Base-by-base conservation (phyloP, 1,284 basidiomycete genomes). In the Volvariella surrecta region DNA sequence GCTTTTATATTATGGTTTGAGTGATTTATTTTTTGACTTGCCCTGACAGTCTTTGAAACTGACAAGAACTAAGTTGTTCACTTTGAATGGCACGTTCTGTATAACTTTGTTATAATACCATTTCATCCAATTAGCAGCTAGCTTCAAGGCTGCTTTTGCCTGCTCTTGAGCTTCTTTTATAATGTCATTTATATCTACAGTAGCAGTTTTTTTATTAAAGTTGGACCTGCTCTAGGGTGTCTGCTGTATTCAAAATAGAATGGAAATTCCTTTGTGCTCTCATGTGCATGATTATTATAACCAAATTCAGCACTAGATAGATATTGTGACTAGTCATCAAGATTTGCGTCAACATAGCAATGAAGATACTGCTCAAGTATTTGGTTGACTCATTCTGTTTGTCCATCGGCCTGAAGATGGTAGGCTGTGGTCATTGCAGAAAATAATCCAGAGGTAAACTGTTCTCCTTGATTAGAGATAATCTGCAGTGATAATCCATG, bases 261-360 rank as follows among this genome's bases (percentile, higher is more conserved):
- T 6, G 40, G 24, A 10, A 17, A 11, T 32, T 42, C 15, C n/a
- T 42, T n/a, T 11, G 40, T 42, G 32, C 24, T 15, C 20, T 30
- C 22, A 32, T 42, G 22, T 42, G 15, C 40, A 19, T 31, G 40
- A 28, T 42, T 42, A 17, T 42, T 42, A 31, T 31, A 42, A 6
- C 7, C 13, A 19, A 35, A 35, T 15, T 35, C 34, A 19, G 34
- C 34, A 19, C 13, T 15, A 19, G 34, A n/a, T 35, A 35, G n/a
- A n/a, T 7, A 15, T 16, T 35, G n/a, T 8, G 15, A 6, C n/a
- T n/a, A 35, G 34, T 35, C 34, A 19, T 35, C 34, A n/a, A 35
- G 34, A 8, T 39, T 17, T 7, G 7, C 9, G 17, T 17, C 13
- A n/a, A 17, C 9, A 15, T 39, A 39, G 13, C 11, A 13, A 8